Evolutionary conservation across 257 asterid species (phyloP).

Genomic region (Solanum habrochaites): DNA sequence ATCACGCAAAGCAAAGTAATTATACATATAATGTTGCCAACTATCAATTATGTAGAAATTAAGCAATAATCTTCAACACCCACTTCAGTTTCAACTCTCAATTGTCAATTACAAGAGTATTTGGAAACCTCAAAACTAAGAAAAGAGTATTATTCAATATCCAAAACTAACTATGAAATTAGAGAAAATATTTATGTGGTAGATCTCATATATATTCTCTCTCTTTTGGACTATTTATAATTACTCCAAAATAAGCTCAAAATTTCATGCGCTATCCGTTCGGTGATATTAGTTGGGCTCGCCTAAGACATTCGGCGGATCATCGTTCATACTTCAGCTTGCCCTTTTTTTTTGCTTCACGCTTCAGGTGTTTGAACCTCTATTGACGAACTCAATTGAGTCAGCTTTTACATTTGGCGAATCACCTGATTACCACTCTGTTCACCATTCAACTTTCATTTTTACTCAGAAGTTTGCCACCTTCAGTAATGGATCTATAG

Average conservation of each 20-base stretch:
- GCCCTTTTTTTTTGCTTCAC: not conserved
- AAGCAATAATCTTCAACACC: not conserved
- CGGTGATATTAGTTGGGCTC: not conserved
- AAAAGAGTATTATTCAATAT: not conserved
- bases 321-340: not conserved
- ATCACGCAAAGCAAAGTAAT: not conserved
- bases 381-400: not conserved
- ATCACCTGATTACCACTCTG: not conserved
- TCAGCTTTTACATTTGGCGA: not conserved
- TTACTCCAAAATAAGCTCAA: not conserved
- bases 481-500: not conserved
- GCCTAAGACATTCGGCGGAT: not conserved
- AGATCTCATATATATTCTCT: not conserved
- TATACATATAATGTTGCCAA: not conserved
- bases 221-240: not conserved
- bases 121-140: not conserved
- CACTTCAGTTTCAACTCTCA: not conserved
- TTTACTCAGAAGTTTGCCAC: not conserved
- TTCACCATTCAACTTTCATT: not conserved
- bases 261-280: not conserved
- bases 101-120: not conserved
- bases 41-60: not conserved
- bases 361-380: not conserved
- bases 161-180: not conserved
- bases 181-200: not conserved